phyloP scores from a whole-genome alignment of 164 flowering plant species.

The Aristolochia fimbriata region DNA sequence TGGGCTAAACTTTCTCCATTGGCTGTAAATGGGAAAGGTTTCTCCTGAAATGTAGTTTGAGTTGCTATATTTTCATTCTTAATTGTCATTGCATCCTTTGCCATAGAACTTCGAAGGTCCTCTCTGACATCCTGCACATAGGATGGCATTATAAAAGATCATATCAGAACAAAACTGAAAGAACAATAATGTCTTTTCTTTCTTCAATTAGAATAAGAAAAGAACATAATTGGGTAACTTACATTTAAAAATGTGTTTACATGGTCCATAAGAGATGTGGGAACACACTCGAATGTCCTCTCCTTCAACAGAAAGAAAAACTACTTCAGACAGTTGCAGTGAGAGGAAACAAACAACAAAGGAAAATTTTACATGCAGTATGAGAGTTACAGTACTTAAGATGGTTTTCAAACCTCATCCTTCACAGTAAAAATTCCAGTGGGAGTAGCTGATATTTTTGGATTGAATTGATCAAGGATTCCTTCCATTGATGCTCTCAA shows the following conservation, averaged over 20 bases:
- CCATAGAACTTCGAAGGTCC: slow-evolving; percentile 85
- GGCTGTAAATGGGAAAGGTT: slow-evolving; percentile 5
- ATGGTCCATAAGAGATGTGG: slow-evolving; percentile 77
- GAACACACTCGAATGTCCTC: slow-evolving; percentile 84
- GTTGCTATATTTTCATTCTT: slow-evolving; percentile 52
- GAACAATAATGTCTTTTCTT: neutral
- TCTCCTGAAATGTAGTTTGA: slow-evolving; percentile 17
- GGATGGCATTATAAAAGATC: neutral
- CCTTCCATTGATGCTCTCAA: slow-evolving; percentile 83
- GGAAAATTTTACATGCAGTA: too few relatives aligned
- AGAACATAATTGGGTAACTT: slow-evolving; percentile 17
- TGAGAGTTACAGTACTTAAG: too few relatives aligned
- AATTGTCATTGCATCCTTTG: slow-evolving; percentile 56
- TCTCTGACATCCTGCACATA: slow-evolving; percentile 68
- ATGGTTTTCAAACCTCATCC: slow-evolving; percentile 40
- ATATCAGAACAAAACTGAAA: slow-evolving; percentile 7
- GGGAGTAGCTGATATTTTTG: slow-evolving; percentile 50
- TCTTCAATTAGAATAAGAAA: neutral
- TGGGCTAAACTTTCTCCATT: slow-evolving; percentile 17
- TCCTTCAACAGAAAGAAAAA: slow-evolving; percentile 34
- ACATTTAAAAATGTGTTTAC: slow-evolving; percentile 76
- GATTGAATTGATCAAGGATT: slow-evolving; percentile 71
- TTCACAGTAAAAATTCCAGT: slow-evolving; percentile 64
- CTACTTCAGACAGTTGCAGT: slow-evolving; percentile 5
- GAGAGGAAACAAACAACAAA: too few relatives aligned